Evolutionary conservation across 768 basidiomycete species (phyloP), one percentile per base, ranked within the genome.

Genomic region (Naganishia onofrii): DNA sequence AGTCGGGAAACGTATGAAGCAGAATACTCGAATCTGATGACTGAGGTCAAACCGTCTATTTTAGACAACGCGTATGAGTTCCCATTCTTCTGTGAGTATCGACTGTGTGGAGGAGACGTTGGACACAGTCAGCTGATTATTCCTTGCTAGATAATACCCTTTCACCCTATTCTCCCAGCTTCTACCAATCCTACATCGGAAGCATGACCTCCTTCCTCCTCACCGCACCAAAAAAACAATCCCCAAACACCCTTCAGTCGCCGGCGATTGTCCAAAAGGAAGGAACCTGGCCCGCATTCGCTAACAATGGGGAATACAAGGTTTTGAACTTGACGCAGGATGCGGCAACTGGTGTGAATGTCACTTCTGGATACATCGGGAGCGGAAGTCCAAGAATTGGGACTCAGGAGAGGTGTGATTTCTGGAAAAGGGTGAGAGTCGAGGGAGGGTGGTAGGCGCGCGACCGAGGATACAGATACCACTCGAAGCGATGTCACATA

Each of bases 31-130:
- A 32, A 12, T 31, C 12, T 46, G 38, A 36, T 17, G 28, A 46
- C 36, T 2, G 4, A 8, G 21, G 12, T 17, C 12, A 9, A 23
- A 2, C 34, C 26, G 17, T 10, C 34, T 13, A 6, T 12, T 13
- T 26, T 36, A 68, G 67, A 68, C 54, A 68, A 68, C 19, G 67
- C 67, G 3, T 68, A 68, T 26, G 67, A 68, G 54, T 68, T 68
- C 28, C 67, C 67, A 10, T 68, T 68, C 32, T 68, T 68, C 67
- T 68, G 67, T 68, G n/a, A 44, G 67, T 31, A 19, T 21, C 19
- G n/a, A 2, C 51, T 28, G 4, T 9, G 29, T 57, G 32, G 9
- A 23, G 1, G 10, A n/a, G n/a, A 31, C 26, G 38, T 53, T 9
- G 9, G 12, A 26, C n/a, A 32, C 28, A 32, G 46, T 36, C 48